Base-by-base conservation (phyloP, 306 rosid genomes). In the Heteromeles arbutifolia region DNA sequence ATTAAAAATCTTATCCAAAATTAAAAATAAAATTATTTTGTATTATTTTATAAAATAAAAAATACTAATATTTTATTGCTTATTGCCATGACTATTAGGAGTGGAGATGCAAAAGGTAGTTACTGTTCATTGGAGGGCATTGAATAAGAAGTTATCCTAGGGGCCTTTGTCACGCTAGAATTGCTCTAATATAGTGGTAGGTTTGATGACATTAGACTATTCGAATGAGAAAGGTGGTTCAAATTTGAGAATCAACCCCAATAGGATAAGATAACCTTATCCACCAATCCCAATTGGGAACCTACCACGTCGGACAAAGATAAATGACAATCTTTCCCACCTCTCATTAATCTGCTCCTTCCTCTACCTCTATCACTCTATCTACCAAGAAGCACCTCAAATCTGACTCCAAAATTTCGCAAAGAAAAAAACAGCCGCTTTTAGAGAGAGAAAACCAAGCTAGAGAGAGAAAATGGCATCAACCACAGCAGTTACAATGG, bases 191-290 rank as follows among this genome's bases (percentile, higher is more conserved):
- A 0, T 34, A 34, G 9, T 34, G 11, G 28, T 3, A 56, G 62
- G 6, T 58, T 59, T 59, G 65, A 25, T 13, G 18, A 34, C 4
- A 12, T 24, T 5, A 1, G 31, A 25, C 34, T 5, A 61, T 26
- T 26, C 66, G 66, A 6, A 61, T 61, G 5, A 13, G 4, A 61
- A 61, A 21, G 5, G 2, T 1, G 21, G 4, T 12, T 28, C 28
- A 73, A 64, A 78, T 67, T 74, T 8, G 44, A 53, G 74, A 14
- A 41, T 19, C 12, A 75, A 76, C 19, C 79, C 52, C 53, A 84
- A 85, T 78, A 87, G 91, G 87, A 82, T 53, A 68, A 67, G 98
- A 93, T 93, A 90, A 85, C 82, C 82, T 85, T 91, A 93, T 93
- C 97, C 78, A 61, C 67, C 84, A 65, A 43, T 74, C 74, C 79